Conservation (phyloP, 306 rosid genomes). For the Pterocarpus macrocarpus region DNA sequence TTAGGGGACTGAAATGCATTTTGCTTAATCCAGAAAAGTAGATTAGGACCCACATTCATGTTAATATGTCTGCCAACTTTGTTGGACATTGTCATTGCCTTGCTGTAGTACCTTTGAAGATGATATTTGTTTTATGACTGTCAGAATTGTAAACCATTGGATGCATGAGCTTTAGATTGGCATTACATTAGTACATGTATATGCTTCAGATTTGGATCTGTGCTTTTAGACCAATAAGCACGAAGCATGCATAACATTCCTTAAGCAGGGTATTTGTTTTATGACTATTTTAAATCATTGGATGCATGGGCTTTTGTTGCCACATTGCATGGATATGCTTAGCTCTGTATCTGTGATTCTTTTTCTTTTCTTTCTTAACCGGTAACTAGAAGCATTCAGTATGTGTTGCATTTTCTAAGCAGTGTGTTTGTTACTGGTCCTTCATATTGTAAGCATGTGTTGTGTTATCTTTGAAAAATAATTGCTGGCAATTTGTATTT, state of each 20-base stretch:
- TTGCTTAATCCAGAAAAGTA: slow-evolving; percentile 19
- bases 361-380: background rate
- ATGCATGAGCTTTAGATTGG: background rate
- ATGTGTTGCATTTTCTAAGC: slow-evolving; percentile 4
- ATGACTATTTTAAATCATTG: background rate
- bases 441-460: background rate
- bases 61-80: background rate
- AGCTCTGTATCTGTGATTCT: background rate
- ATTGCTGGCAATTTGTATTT: background rate
- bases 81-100: background rate
- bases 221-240: background rate
- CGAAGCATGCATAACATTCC: background rate
- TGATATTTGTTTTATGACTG: background rate
- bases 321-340: background rate
- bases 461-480: background rate
- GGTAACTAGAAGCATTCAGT: slow-evolving; percentile 3
- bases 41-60: background rate
- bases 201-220: background rate
- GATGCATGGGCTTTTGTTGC: slow-evolving; percentile 26
- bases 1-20: background rate
- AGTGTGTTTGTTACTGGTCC: slow-evolving; percentile 6
- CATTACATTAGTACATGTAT: background rate
- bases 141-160: too few species aligned
- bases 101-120: slow-evolving; percentile 6
- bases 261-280: background rate